Conservation (phyloP, 352 stramenopile species). For the Globisporangium paddicum region DNA sequence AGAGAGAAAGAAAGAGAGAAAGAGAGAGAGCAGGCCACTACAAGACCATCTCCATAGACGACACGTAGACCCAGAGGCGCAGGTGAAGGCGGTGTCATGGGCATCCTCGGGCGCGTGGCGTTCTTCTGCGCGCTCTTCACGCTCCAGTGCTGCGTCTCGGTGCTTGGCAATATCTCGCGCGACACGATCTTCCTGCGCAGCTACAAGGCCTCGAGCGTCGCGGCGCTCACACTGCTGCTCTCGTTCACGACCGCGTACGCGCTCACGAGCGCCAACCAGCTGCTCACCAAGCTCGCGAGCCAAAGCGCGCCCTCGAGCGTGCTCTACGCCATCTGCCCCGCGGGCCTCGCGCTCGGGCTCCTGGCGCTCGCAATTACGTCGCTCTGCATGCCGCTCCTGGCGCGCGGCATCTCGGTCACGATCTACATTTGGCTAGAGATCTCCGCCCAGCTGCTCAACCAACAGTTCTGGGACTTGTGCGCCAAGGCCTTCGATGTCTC, state of each 20-base stretch:
- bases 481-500: slow-evolving; percentile 75
- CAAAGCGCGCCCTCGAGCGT: slow-evolving; percentile 26
- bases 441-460: slow-evolving; percentile 61
- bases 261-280: slow-evolving; percentile 38
- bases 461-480: slow-evolving; percentile 87
- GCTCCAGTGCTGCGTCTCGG: slow-evolving; percentile 69
- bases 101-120: slow-evolving; percentile 36
- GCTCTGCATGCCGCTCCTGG: slow-evolving; percentile 35
- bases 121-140: slow-evolving; percentile 85
- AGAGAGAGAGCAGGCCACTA: too few relatives aligned
- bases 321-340: slow-evolving; percentile 46
- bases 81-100: not conserved
- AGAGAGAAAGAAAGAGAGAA: not conserved
- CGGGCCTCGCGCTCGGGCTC: slow-evolving; percentile 34
- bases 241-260: slow-evolving; percentile 70
- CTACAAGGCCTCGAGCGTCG: slow-evolving; percentile 67
- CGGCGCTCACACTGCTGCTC: slow-evolving; percentile 64
- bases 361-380: slow-evolving; percentile 45
- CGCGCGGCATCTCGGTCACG: slow-evolving; percentile 38
- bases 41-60: not conserved
- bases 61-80: not conserved
- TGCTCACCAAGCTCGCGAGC: slow-evolving; percentile 26
- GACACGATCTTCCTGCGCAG: slow-evolving; percentile 80
- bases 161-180: slow-evolving; percentile 72
- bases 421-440: slow-evolving; percentile 86